Evolutionary conservation across 2,329 filamentous ascomycete genomes (phyloP).

Genomic region (Fusarium sp.): DNA sequence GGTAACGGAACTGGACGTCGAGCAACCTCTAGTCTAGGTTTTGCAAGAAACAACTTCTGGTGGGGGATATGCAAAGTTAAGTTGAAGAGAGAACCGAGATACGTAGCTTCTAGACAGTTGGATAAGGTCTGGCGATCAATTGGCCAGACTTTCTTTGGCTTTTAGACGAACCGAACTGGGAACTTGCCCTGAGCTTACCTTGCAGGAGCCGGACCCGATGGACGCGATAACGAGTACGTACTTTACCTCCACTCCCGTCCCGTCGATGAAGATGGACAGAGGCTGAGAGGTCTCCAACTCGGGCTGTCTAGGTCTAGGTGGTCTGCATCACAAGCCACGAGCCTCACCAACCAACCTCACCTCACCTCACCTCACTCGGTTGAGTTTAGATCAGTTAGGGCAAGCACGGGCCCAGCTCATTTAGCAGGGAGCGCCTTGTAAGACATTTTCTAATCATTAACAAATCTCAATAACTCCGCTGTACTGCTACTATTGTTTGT

Average conservation of each 20-base stretch:
- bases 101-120: constrained; percentile 25
- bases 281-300: constrained; percentile 20
- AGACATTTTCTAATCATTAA: constrained; percentile 34
- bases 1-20: neutral
- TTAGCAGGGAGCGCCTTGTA: constrained; percentile 30
- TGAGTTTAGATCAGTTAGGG: constrained; percentile 36
- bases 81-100: constrained; percentile 13
- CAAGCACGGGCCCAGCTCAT: constrained; percentile 39
- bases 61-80: constrained; percentile 22
- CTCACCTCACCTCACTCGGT: constrained; percentile 5
- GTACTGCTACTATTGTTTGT: constrained; percentile 1
- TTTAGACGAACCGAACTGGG: constrained; percentile 10
- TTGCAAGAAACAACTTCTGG: constrained; percentile 12
- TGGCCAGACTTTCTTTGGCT: constrained; percentile 23
- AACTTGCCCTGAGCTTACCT: constrained; percentile 12
- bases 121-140: constrained; percentile 24
- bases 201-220: neutral
- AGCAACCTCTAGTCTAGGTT: neutral
- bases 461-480: constrained; percentile 35
- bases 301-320: neutral
- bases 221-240: constrained; percentile 39
- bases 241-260: constrained; percentile 22
- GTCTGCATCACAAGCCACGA: constrained; percentile 28
- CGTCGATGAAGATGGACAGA: neutral
- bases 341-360: constrained; percentile 24